These are phyloP conservation scores for Blastocystis sp. DNA, from an alignment of 352 stramenopile species.

Conservation along the genomic window DNA sequence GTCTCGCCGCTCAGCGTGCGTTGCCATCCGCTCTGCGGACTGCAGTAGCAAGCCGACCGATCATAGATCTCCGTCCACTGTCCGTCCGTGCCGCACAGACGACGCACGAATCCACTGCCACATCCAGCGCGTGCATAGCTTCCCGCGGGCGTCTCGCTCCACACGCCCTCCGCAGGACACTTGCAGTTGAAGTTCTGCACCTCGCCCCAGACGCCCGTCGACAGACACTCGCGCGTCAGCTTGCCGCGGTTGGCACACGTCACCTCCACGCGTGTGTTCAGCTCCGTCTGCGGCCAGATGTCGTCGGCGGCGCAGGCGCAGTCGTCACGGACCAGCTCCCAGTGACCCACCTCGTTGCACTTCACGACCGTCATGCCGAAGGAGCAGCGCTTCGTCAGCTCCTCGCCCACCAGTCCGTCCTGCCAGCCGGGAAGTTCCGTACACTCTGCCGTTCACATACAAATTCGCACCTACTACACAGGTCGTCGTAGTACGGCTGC, in stretches of 20 bases:
- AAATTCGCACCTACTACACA: not conserved
- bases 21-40: constrained; percentile 21
- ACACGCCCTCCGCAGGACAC: constrained; percentile 19
- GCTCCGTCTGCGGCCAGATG: constrained; percentile 1
- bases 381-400: not conserved
- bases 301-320: constrained; percentile 9
- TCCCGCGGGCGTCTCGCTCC: constrained; percentile 15
- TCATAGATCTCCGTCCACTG: constrained; percentile 45
- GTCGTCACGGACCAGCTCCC: constrained; percentile 2
- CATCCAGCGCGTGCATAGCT: constrained; percentile 8
- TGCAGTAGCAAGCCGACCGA: constrained; percentile 19
- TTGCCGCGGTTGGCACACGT: not conserved
- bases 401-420: not conserved
- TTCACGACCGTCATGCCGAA: not conserved
- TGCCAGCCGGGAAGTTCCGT: not conserved
- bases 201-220: constrained; percentile 14
- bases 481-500: not conserved
- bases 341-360: constrained; percentile 30
- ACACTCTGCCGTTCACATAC: not conserved
- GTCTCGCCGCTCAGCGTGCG: constrained; percentile 1
- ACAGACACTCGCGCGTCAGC: not conserved
- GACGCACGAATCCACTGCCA: constrained; percentile 7
- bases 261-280: not conserved
- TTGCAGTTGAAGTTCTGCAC: constrained; percentile 22
- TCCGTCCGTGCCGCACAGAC: constrained; percentile 10